phyloP scores from a whole-genome alignment of 495 filamentous ascomycete genomes.

The Aspergillus bridgeri region DNA sequence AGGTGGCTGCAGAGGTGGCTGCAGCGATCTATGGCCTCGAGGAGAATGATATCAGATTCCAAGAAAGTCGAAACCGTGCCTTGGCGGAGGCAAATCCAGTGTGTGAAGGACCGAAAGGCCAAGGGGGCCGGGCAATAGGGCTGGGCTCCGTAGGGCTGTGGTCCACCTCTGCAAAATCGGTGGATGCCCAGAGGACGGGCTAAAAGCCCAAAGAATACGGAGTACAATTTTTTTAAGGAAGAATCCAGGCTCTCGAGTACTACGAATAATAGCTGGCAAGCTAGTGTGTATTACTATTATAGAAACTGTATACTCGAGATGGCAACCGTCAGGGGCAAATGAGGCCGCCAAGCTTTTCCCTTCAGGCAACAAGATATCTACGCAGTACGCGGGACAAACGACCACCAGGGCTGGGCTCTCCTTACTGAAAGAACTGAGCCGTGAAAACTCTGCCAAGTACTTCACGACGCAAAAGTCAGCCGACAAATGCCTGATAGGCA shows the following conservation, averaged over 20 bases:
- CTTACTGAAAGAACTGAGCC: neutral
- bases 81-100: neutral
- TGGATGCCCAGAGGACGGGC: neutral
- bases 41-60: constrained; percentile 1
- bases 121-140: neutral
- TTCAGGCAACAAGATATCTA: constrained; percentile 5
- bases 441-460: neutral
- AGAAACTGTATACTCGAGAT: too few relatives aligned
- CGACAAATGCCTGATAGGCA: constrained; percentile 2
- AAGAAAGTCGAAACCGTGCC: neutral
- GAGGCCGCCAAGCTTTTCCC: constrained; percentile 9
- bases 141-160: constrained; percentile 10
- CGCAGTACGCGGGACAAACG: neutral
- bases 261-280: too few relatives aligned
- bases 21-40: neutral
- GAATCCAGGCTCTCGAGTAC: neutral
- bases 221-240: too few relatives aligned
- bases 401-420: neutral
- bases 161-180: neutral
- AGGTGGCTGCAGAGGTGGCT: neutral
- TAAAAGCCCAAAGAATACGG: neutral
- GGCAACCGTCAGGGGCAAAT: neutral
- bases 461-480: constrained; percentile 13
- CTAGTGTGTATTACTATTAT: too few relatives aligned
- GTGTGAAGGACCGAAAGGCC: neutral